phyloP scores from a whole-genome alignment of 176 grass and related monocot species.

The Calamus simplicifolius region DNA sequence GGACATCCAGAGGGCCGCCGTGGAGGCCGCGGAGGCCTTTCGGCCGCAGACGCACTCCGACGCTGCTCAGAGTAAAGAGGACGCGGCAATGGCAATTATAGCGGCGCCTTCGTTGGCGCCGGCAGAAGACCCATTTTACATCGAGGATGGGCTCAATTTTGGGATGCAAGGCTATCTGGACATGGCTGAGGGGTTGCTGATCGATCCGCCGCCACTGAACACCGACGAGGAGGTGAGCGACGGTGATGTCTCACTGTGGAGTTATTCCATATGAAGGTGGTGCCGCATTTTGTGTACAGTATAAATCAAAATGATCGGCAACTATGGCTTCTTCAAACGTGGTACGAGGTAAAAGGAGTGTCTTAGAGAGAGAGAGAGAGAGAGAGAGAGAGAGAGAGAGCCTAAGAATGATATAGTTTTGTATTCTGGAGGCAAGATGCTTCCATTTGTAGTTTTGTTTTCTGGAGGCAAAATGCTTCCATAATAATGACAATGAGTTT shows the following conservation, averaged over 20 bases:
- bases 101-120: background rate
- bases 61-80: background rate
- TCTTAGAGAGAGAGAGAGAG: no score
- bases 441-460: no score
- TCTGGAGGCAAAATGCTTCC: no score
- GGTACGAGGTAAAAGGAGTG: no score
- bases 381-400: background rate
- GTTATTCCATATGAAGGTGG: no score
- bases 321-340: no score
- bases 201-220: slow-evolving; percentile 23
- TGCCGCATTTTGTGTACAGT: no score
- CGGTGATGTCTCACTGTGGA: slow-evolving; percentile 5
- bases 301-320: no score
- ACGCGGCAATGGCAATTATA: background rate
- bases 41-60: background rate
- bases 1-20: slow-evolving; percentile 50
- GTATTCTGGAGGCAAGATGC: no score
- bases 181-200: slow-evolving; percentile 10
- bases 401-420: no score
- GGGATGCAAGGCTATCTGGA: slow-evolving; percentile 72
- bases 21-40: slow-evolving; percentile 43
- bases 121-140: background rate
- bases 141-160: slow-evolving; percentile 46
- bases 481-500: no score
- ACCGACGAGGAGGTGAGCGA: slow-evolving; percentile 19